Evolutionary conservation across 139 green algal species (phyloP).

Genomic region (Chara braunii): DNA sequence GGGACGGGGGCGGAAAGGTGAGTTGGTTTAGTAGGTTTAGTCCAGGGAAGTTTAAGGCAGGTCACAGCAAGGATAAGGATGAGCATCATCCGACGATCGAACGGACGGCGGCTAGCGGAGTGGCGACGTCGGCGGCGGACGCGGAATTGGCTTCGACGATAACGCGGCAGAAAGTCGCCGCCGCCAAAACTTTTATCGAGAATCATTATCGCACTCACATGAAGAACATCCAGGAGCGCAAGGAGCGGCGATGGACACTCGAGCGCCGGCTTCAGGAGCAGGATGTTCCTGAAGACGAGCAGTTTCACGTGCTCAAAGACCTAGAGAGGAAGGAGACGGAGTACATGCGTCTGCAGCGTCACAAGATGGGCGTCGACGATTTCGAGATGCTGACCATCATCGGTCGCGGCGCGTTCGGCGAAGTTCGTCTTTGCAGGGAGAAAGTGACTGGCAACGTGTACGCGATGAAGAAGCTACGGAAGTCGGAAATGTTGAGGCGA

Average conservation of each 20-base stretch:
- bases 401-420: conserved; percentile 88
- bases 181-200: conserved; percentile 85
- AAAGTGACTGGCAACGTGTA: conserved; percentile 65
- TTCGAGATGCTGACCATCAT: conserved; percentile 95
- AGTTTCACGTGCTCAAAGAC: conserved; percentile 48
- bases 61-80: too few species aligned
- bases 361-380: conserved; percentile 73
- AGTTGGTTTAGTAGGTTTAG: too few species aligned
- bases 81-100: too few species aligned
- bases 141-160: conserved; percentile 11
- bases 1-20: too few species aligned
- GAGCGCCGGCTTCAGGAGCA: conserved; percentile 60
- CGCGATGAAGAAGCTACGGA: conserved; percentile 94
- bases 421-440: conserved; percentile 77
- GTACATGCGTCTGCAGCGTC: conserved; percentile 72
- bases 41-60: too few species aligned
- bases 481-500: conserved; percentile 83
- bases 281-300: conserved; percentile 54
- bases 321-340: conserved; percentile 65
- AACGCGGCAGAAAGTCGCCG: conserved; percentile 45
- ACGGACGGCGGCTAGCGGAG: too few species aligned
- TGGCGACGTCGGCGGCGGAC: too few species aligned
- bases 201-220: conserved; percentile 82
- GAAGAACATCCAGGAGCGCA: conserved; percentile 65
- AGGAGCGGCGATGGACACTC: conserved; percentile 51